Evolutionary conservation across 768 basidiomycete species (phyloP).

Genomic region (Scleroderma citrinum): DNA sequence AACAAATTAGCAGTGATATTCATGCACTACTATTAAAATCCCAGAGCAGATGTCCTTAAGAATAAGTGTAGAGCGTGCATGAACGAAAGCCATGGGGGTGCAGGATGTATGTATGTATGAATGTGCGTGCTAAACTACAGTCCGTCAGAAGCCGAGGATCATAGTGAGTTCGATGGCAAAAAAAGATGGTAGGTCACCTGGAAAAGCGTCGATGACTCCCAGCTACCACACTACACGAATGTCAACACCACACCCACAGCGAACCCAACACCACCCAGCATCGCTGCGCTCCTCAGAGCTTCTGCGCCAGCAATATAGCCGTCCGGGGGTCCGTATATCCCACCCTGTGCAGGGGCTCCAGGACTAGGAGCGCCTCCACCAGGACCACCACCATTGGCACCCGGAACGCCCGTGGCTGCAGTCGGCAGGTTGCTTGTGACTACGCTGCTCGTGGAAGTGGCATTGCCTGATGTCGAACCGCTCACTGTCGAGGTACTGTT

Average conservation of each 20-base stretch:
- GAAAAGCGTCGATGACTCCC: slow-evolving; percentile 4
- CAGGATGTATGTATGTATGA: slow-evolving; percentile 12
- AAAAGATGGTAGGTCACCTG: not conserved
- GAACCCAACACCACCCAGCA: slow-evolving; percentile 41
- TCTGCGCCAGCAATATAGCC: slow-evolving; percentile 55
- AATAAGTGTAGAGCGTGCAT: slow-evolving; percentile 20
- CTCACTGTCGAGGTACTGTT: slow-evolving; percentile 13
- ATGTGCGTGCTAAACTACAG: slow-evolving; percentile 11
- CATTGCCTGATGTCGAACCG: slow-evolving; percentile 21
- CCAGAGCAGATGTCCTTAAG: slow-evolving; percentile 9
- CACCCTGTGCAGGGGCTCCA: slow-evolving; percentile 39
- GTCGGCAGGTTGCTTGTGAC: slow-evolving; percentile 48
- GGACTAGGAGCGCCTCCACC: slow-evolving; percentile 54
- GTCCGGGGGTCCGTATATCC: slow-evolving; percentile 63
- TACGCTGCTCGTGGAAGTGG: slow-evolving; percentile 24
- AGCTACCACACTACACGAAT: slow-evolving; percentile 34
- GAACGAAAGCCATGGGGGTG: slow-evolving; percentile 18
- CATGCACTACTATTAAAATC: not conserved
- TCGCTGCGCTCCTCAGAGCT: slow-evolving; percentile 39
- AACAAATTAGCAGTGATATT: not conserved
- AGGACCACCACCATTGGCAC: slow-evolving; percentile 41
- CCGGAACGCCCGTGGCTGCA: slow-evolving; percentile 48
- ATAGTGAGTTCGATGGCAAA: slow-evolving; percentile 8
- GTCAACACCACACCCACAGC: slow-evolving; percentile 42
- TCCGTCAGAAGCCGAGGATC: slow-evolving; percentile 8